A percentile compares a stretch with the other conserved stretches of the same genome.
Conservation (phyloP, 495 filamentous ascomycete genomes). For the Halenospora varia region DNA sequence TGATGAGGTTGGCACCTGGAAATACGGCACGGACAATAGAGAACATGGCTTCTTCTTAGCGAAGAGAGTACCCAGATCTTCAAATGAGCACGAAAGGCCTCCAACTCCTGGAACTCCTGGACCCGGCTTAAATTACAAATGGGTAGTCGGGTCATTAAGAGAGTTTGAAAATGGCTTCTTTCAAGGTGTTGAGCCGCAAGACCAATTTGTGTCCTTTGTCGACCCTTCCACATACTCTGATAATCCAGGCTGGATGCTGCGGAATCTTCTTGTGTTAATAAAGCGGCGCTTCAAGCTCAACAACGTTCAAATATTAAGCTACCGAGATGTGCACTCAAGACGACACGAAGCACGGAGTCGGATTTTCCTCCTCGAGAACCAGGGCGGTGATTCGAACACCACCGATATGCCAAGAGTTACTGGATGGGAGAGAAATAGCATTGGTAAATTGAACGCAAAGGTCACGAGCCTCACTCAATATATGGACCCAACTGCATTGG, state of each 20-base stretch:
- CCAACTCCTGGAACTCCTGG: constrained; percentile 35
- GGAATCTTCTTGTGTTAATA: constrained; percentile 86
- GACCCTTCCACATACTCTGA: constrained; percentile 87
- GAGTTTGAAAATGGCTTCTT: constrained; percentile 89
- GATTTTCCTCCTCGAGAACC: constrained; percentile 62
- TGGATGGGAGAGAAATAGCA: constrained; percentile 86
- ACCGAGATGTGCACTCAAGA: constrained; percentile 71
- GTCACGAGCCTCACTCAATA: constrained; percentile 80
- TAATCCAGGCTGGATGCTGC: constrained; percentile 85
- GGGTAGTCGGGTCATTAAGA: constrained; percentile 70
- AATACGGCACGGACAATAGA: constrained; percentile 67
- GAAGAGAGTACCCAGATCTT: constrained; percentile 52
- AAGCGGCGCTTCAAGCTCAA: constrained; percentile 73
- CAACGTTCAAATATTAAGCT: constrained; percentile 83
- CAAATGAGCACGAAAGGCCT: constrained; percentile 28
- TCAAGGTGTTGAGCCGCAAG: constrained; percentile 55
- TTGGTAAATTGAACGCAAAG: constrained; percentile 69
- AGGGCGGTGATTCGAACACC: constrained; percentile 2
- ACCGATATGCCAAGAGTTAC: constrained; percentile 68
- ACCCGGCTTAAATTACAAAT: constrained; percentile 55
- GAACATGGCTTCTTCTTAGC: constrained; percentile 95
- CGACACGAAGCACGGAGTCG: constrained; percentile 78
- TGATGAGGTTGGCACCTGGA: constrained; percentile 82
- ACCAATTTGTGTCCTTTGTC: constrained; percentile 80
- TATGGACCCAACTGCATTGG: constrained; percentile 81